A percentile compares a stretch with the other conserved stretches of the same genome.
Evolutionary conservation across 257 asterid species (phyloP).

Genomic region (Leonotis leonurus): DNA sequence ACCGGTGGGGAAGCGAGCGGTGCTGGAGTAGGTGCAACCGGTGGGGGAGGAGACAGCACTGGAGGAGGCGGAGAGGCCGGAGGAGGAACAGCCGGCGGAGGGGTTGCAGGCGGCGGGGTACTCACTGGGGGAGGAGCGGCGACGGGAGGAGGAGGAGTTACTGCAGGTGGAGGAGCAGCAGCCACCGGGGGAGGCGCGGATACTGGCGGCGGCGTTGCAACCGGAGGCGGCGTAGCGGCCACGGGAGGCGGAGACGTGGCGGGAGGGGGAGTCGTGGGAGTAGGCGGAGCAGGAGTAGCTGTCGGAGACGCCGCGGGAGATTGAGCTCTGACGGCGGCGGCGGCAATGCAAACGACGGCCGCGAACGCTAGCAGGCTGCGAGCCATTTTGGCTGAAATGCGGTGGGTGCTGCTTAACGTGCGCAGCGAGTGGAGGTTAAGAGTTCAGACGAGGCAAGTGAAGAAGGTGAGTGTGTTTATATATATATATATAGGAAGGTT

Average conservation of each 20-base stretch:
- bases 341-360: slow-evolving; percentile 44
- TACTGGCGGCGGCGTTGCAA: slow-evolving; percentile 21
- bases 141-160: too few species aligned
- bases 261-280: slow-evolving; percentile 29
- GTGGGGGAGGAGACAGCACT: slow-evolving; percentile 46
- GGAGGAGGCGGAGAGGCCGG: slow-evolving; percentile 47
- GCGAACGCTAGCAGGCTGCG: slow-evolving; percentile 10
- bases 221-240: slow-evolving; percentile 28
- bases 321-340: slow-evolving; percentile 53
- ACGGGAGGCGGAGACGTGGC: slow-evolving; percentile 33
- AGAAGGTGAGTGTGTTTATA: slow-evolving; percentile 1
- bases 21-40: slow-evolving; percentile 43
- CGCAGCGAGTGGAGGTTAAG: slow-evolving; percentile 22
- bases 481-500: slow-evolving; percentile 25
- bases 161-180: slow-evolving; percentile 36
- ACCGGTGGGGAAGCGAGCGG: slow-evolving; percentile 36
- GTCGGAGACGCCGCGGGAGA: slow-evolving; percentile 52
- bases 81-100: slow-evolving; percentile 41
- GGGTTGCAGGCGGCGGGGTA: slow-evolving; percentile 31
- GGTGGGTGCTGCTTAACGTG: background rate
- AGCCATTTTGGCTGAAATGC: slow-evolving; percentile 31
- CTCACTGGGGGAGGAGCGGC: slow-evolving; percentile 41
- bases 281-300: slow-evolving; percentile 37
- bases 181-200: slow-evolving; percentile 17
- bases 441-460: background rate